phyloP scores from a whole-genome alignment of 2,329 filamentous ascomycete species.

The Kalmusia sp. region DNA sequence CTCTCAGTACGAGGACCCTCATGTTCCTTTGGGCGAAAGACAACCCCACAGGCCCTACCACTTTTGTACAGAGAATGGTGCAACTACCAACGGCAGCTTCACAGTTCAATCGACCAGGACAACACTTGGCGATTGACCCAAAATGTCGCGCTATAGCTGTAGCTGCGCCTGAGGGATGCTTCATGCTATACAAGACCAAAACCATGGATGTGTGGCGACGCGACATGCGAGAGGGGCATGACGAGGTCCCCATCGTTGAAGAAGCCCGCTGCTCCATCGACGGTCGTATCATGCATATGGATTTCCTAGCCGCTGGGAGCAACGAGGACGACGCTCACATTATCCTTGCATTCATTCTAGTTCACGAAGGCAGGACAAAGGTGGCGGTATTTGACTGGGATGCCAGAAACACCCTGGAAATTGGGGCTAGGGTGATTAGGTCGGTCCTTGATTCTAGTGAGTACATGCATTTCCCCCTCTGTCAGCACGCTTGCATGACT shows the following conservation, averaged over 20 bases:
- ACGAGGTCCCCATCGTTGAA: slow-evolving; percentile 66
- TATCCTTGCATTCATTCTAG: slow-evolving; percentile 73
- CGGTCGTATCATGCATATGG: slow-evolving; percentile 82
- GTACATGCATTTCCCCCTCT: slow-evolving; percentile 8
- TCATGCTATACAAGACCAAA: slow-evolving; percentile 76
- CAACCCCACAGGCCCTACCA: slow-evolving; percentile 52
- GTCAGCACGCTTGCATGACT: not conserved
- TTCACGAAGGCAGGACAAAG: slow-evolving; percentile 52
- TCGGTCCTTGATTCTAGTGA: slow-evolving; percentile 35
- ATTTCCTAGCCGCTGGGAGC: slow-evolving; percentile 80
- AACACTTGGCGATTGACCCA: slow-evolving; percentile 80
- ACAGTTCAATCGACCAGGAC: slow-evolving; percentile 62
- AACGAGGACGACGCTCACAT: slow-evolving; percentile 70
- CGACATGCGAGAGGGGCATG: slow-evolving; percentile 49
- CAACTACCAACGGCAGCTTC: slow-evolving; percentile 65
- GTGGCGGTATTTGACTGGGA: slow-evolving; percentile 62
- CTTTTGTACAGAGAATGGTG: slow-evolving; percentile 68
- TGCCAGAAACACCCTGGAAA: slow-evolving; percentile 49
- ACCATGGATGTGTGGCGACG: slow-evolving; percentile 59
- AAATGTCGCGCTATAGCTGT: slow-evolving; percentile 70
- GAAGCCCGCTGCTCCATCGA: slow-evolving; percentile 57
- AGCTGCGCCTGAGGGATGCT: slow-evolving; percentile 71
- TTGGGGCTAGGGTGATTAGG: slow-evolving; percentile 31
- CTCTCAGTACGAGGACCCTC: slow-evolving; percentile 74
- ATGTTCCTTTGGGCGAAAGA: slow-evolving; percentile 76